Percentiles rank a stretch among this genome's conserved stretches.
Evolutionary conservation across 2,329 filamentous ascomycete genomes (phyloP).

Genomic region (Helminthosporium solani): DNA sequence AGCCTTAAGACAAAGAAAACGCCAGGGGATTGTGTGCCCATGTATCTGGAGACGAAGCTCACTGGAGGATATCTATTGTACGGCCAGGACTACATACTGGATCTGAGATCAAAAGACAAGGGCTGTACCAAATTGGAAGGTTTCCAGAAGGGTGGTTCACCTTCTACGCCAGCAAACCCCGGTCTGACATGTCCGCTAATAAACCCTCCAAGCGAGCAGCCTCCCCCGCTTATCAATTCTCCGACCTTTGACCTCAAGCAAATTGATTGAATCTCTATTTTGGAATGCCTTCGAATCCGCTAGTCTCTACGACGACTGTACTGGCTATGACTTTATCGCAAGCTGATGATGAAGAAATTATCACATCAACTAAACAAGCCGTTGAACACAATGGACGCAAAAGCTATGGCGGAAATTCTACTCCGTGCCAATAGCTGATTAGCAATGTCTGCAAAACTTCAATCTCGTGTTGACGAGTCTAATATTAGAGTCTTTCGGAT

Average conservation of each 20-base stretch:
- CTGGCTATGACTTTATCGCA: constrained; percentile 28
- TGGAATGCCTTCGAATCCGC: constrained; percentile 11
- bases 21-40: neutral
- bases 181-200: constrained; percentile 18
- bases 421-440: constrained; percentile 40
- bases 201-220: constrained; percentile 23
- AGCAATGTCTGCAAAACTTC: constrained; percentile 20
- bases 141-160: constrained; percentile 23
- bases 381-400: constrained; percentile 9
- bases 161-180: constrained; percentile 8
- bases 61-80: constrained; percentile 13
- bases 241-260: constrained; percentile 12
- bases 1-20: constrained; percentile 1
- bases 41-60: neutral
- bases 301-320: neutral
- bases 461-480: constrained; percentile 31
- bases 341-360: constrained; percentile 15
- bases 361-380: constrained; percentile 9
- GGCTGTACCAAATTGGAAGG: constrained; percentile 18
- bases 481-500: constrained; percentile 32
- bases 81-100: constrained; percentile 11
- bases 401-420: constrained; percentile 18
- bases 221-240: constrained; percentile 32
- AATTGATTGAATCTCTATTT: constrained; percentile 22
- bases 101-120: constrained; percentile 19